phyloP scores from a whole-genome alignment of 192 early-diverging fungal species.

The Linnemannia elongata region DNA sequence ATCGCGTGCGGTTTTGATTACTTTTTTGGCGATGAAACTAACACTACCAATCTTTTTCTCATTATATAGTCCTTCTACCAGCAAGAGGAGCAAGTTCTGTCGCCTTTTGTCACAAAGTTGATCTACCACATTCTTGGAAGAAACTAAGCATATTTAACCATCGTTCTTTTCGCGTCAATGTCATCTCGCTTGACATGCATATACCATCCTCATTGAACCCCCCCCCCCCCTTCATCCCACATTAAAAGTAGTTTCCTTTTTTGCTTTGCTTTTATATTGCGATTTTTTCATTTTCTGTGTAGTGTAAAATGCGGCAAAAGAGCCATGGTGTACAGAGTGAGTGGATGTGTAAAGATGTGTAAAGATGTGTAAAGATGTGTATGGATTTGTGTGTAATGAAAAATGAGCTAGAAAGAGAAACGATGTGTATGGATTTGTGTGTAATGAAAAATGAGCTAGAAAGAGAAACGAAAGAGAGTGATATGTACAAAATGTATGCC shows the following conservation, averaged over 20 bases:
- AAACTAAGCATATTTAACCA: slow-evolving; percentile 6
- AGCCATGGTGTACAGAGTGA: too few species aligned
- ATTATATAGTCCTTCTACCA: slow-evolving; percentile 67
- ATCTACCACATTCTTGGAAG: slow-evolving; percentile 51
- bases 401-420: neutral
- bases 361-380: too few species aligned
- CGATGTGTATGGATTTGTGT: neutral
- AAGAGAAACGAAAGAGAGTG: neutral
- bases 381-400: neutral
- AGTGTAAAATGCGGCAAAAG: neutral
- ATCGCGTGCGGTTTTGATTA: too few species aligned
- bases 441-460: neutral
- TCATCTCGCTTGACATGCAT: neutral
- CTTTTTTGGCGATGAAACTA: neutral
- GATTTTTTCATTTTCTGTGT: neutral
- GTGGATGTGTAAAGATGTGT: too few species aligned
- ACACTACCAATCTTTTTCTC: neutral
- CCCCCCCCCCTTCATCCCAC: too few species aligned
- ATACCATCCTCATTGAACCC: neutral
- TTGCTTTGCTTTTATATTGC: neutral
- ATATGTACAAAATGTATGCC: neutral
- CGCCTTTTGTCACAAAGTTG: slow-evolving; percentile 62
- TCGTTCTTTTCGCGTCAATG: too few species aligned
- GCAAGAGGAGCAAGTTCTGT: slow-evolving; percentile 69
- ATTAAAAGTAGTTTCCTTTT: neutral